Base-by-base conservation (phyloP, 306 rosid species). In the Quercus rubra region DNA sequence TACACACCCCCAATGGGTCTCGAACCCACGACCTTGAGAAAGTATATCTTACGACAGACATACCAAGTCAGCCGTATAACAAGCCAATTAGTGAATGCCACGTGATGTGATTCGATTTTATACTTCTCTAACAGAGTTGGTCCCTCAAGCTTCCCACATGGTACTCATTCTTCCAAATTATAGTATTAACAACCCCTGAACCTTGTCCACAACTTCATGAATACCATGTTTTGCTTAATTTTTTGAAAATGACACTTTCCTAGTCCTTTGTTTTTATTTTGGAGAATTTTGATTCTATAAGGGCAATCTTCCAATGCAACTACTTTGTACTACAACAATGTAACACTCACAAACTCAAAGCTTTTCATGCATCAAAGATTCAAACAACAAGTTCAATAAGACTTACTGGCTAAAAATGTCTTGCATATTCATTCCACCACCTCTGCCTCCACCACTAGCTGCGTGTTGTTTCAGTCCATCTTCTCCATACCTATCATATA, bases 381-480 rank as follows among this genome's bases (percentile, higher is more conserved):
- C 31, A 20, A 66, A 30, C 38, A 63, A 57, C 18, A 71, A 66
- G 15, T 5, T 74, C 38, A 54, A 20, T 1, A 28, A 27, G 59
- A 81, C 94, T 86, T 88, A 95, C 99, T 91, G 77, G 84, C 87
- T 85, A 74, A 95, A 95, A 28, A 95, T 88, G 83, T 95, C 99
- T 56, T 95, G 89, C 81, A 95, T 84, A 86, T 95, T 93, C 98
- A 92, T 89, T 55, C 95, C 91, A 61, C 99, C 98, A 55, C 94
- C 97, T 77, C 96, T 87, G 70, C 99, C 87, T 82, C 95, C 91
- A 68, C 97, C 97, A 82, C 86, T 80, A 62, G 97, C 98, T 41
- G 99, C 97, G 82, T 95, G 99, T 86, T 95, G 99, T 85, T 95
- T 95, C 81, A 95, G 85, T 57, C 99, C 99, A 70, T 95, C 99